Evolutionary conservation across 129 eudicot species (phyloP), one percentile per base, ranked within the genome.

Genomic region (Chrysanthemum lavandulifolium): DNA sequence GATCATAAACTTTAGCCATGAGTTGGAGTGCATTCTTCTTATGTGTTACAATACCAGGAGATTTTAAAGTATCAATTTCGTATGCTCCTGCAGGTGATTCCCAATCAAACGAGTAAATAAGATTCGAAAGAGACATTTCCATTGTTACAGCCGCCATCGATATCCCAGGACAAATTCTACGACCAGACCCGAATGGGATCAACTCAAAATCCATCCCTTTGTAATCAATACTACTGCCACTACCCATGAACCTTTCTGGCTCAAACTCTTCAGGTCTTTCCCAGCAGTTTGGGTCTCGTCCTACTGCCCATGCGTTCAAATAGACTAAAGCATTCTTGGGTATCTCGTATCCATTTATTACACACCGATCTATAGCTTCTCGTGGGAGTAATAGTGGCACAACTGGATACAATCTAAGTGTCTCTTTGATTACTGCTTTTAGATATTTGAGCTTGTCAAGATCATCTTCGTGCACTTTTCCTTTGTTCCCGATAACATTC

Each of bases 241-340:
- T 68, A n/a, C 73, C 63, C 69, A 80, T 69, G 69, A 80, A 80
- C 47, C 84, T 54, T 50, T 80, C 80, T 0, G 83, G 83, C 1
- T 59, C 13, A 16, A 79, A 75, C 36, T 40, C 45, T 0, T 75
- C 60, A 7, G 79, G 79, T 11, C 47, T 66, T 45, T 81, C 49
- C 85, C 82, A 81, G 9, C n/a, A 40, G 45, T 70, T 27, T 1
- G 84, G 84, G 49, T 81, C 85, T n/a, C 85, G 50, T 16, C 82
- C 85, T 0, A 81, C 72, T 9, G 81, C 85, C 53, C 71, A 72
- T 18, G 61, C 60, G 5, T 76, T 76, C n/a, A 76, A 58, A 7
- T 54, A 16, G 52, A 76, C 76, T 23, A 74, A 13, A 14, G 79
- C 76, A 16, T 71, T 66, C 0, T 60, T 60, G 40, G 66, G 66